Evolutionary conservation across 257 asterid species (phyloP).

Genomic region (Buddleja alternifolia): DNA sequence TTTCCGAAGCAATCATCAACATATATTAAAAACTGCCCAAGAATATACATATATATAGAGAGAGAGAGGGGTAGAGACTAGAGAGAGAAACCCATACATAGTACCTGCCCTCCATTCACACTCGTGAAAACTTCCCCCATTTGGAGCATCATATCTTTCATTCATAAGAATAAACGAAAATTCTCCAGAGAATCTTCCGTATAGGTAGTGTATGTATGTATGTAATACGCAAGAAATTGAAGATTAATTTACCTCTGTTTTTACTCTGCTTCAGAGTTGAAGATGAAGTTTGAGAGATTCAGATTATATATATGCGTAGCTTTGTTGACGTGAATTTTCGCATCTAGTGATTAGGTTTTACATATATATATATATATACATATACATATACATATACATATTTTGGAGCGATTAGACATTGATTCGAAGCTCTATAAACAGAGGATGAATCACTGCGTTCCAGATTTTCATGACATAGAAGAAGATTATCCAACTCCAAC

Average conservation of each 20-base stretch:
- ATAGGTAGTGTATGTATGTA: too few species aligned
- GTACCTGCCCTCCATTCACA: constrained; percentile 21
- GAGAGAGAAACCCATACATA: neutral
- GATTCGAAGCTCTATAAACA: neutral
- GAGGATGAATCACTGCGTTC: constrained; percentile 65
- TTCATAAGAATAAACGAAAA: neutral
- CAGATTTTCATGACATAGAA: constrained; percentile 59
- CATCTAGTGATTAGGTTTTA: neutral
- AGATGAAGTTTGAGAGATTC: constrained; percentile 7
- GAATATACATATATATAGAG: neutral
- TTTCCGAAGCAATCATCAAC: constrained; percentile 30
- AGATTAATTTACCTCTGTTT: neutral
- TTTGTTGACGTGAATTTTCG: neutral
- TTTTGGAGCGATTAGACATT: neutral
- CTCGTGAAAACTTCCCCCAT: constrained; percentile 37
- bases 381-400: too few species aligned
- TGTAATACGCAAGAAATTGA: neutral
- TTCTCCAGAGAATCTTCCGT: neutral
- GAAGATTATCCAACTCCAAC: constrained; percentile 46
- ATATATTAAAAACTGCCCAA: neutral
- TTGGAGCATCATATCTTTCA: constrained; percentile 30
- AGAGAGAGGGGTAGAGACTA: constrained; percentile 9
- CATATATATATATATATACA: too few species aligned
- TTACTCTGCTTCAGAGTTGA: neutral
- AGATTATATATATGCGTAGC: neutral